These are phyloP conservation scores for Pseudodiploospora longispora DNA, from an alignment of 2,329 filamentous ascomycete genomes.

Conservation along the genomic window DNA sequence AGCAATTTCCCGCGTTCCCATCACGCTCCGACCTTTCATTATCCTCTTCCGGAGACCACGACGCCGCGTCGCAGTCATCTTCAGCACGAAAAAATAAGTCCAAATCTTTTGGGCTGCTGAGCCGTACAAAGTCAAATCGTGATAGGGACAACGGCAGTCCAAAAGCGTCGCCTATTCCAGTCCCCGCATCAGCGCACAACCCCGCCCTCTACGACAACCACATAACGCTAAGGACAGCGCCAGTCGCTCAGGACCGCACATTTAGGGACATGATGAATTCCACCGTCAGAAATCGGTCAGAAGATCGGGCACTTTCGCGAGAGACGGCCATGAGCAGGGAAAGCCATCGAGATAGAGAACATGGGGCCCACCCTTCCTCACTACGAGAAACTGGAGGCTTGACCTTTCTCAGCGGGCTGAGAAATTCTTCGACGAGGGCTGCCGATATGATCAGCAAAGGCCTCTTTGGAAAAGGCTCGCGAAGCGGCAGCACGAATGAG, in stretches of 20 bases:
- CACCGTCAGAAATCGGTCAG: slow-evolving; percentile 60
- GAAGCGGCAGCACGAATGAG: slow-evolving; percentile 63
- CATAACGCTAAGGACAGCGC: slow-evolving; percentile 49
- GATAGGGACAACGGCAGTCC: slow-evolving; percentile 39
- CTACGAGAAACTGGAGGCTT: slow-evolving; percentile 54
- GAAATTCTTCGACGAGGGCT: slow-evolving; percentile 63
- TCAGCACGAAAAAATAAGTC: slow-evolving; percentile 41
- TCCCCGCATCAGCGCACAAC: slow-evolving; percentile 17
- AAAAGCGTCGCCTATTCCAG: slow-evolving; percentile 23
- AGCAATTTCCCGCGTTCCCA: slow-evolving; percentile 31
- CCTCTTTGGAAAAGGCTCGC: slow-evolving; percentile 69
- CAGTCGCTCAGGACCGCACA: slow-evolving; percentile 56
- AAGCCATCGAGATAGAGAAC: slow-evolving; percentile 37
- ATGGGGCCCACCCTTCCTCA: slow-evolving; percentile 44
- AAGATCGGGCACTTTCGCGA: slow-evolving; percentile 51
- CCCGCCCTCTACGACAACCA: slow-evolving; percentile 21
- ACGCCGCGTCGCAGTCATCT: slow-evolving; percentile 26
- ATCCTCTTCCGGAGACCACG: slow-evolving; percentile 40
- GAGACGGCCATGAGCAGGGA: slow-evolving; percentile 36
- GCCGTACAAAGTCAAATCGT: slow-evolving; percentile 43
- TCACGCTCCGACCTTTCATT: slow-evolving; percentile 46
- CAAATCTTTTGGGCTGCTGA: slow-evolving; percentile 46
- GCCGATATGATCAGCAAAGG: slow-evolving; percentile 77
- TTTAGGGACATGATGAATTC: slow-evolving; percentile 62
- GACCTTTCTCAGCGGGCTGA: slow-evolving; percentile 64